These are phyloP conservation scores for Aegilops bicornis DNA, from an alignment of 176 grass and related monocot species.

Conservation along the genomic window DNA sequence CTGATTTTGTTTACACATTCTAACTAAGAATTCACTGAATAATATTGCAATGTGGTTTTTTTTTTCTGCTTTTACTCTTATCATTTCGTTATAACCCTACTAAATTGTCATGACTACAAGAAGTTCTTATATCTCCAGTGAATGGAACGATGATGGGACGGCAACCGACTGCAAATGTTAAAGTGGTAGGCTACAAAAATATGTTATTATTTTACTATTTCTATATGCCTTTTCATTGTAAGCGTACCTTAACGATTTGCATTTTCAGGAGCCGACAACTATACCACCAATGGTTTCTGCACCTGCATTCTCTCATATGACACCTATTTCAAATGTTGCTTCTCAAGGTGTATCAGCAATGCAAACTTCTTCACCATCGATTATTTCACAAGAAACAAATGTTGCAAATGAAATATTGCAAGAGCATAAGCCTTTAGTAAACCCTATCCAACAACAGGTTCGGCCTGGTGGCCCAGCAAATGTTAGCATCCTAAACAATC, in stretches of 20 bases:
- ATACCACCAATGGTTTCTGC: constrained; percentile 54
- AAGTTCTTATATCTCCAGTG: constrained; percentile 36
- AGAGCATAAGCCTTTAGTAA: constrained; percentile 81
- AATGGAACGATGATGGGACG: constrained; percentile 53
- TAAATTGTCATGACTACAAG: constrained; percentile 15
- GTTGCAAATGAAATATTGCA: constrained; percentile 64
- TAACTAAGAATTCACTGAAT: constrained; percentile 15
- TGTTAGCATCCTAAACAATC: constrained; percentile 75
- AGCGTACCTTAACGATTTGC: neutral
- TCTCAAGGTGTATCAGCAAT: constrained; percentile 63
- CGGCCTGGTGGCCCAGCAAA: constrained; percentile 73
- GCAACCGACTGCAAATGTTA: constrained; percentile 56
- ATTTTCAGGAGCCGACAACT: constrained; percentile 63
- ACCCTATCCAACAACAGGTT: constrained; percentile 56
- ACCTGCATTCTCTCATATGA: constrained; percentile 53
- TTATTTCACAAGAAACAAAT: constrained; percentile 80
- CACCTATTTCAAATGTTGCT: constrained; percentile 56
- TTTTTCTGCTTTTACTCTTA: constrained; percentile 10
- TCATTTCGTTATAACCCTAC: constrained; percentile 14
- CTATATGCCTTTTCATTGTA: constrained; percentile 17
- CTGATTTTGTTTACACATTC: constrained; percentile 15
- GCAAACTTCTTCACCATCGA: constrained; percentile 73
- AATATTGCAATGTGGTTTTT: neutral
- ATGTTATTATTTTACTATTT: constrained; percentile 17
- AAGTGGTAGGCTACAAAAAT: constrained; percentile 53